Conservation (phyloP, 2,329 filamentous ascomycete species). For the Pseudofabraea citricarpa region DNA sequence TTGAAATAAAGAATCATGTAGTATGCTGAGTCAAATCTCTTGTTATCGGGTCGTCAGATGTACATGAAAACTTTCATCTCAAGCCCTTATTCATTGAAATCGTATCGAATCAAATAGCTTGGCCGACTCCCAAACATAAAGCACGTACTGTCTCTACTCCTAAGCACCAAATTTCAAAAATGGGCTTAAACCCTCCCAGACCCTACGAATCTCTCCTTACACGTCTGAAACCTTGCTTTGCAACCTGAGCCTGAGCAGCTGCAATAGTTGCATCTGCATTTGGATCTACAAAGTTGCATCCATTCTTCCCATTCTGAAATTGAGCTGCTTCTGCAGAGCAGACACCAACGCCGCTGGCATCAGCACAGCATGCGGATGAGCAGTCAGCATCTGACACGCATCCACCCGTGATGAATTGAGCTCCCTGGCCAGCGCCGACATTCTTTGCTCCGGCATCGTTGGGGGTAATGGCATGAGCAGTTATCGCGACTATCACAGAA, state of each 20-base stretch:
- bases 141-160: too few relatives aligned
- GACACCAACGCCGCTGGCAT: constrained; percentile 26
- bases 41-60: too few relatives aligned
- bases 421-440: constrained; percentile 28
- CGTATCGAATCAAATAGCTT: too few relatives aligned
- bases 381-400: constrained; percentile 31
- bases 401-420: constrained; percentile 34
- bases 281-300: constrained; percentile 32
- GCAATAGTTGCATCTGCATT: constrained; percentile 19
- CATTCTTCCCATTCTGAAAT: constrained; percentile 32
- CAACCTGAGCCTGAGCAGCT: constrained; percentile 26
- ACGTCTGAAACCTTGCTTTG: constrained; percentile 33
- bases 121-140: too few relatives aligned
- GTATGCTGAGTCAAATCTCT: too few relatives aligned
- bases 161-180: too few relatives aligned
- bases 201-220: too few relatives aligned
- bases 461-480: constrained; percentile 28
- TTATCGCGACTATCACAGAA: constrained; percentile 25
- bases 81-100: too few relatives aligned
- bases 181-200: too few relatives aligned
- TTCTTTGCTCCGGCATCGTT: constrained; percentile 30
- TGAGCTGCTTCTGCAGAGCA: constrained; percentile 31
- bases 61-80: too few relatives aligned
- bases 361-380: constrained; percentile 29
- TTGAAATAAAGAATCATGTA: too few relatives aligned